Base-by-base conservation (phyloP, 108 stramenopile genomes). In the Conticribra weissflogii region DNA sequence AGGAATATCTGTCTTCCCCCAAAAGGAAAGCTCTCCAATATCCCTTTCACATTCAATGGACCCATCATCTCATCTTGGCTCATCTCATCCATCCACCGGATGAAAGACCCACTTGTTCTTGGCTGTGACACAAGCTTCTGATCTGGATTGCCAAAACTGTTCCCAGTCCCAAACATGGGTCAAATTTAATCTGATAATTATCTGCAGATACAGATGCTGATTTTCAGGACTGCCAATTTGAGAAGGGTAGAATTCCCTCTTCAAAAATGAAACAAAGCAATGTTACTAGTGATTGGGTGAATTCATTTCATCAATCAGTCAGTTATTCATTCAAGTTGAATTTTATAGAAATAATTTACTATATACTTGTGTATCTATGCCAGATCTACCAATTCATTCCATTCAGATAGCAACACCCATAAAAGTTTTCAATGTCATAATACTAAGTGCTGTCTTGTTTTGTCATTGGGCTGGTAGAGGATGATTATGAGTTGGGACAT, bases 401-500 rank as follows among this genome's bases (percentile, higher is more conserved):
- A n/a, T n/a, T n/a, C n/a, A n/a, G n/a, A n/a, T n/a, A n/a, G n/a
- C n/a, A n/a, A n/a, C n/a, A n/a, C n/a, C n/a, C n/a, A n/a, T n/a
- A n/a, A n/a, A n/a, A n/a, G n/a, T n/a, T n/a, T n/a, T n/a, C n/a
- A n/a, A n/a, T n/a, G n/a, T n/a, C n/a, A n/a, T n/a, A n/a, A n/a
- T n/a, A n/a, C n/a, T n/a, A n/a, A n/a, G n/a, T n/a, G n/a, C n/a
- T n/a, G 19, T 49, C 92, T 74, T 7, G 76, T 83, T 51, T 95
- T 88, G 28, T 91, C 93, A 0, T 90, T 89, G 17, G 88, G 75
- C 68, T 90, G 84, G 54, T 92, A 88, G 25, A 95, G 51, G 0
- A 88, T 89, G 31, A 91, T 87, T 24, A 92, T 90, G 24, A 95
- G 75, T 24, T 92, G 78, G 15, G 91, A 89, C 50, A 87, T 72